Conservation (phyloP, 2,329 filamentous ascomycete species). For the Aspergillus fijiensis region DNA sequence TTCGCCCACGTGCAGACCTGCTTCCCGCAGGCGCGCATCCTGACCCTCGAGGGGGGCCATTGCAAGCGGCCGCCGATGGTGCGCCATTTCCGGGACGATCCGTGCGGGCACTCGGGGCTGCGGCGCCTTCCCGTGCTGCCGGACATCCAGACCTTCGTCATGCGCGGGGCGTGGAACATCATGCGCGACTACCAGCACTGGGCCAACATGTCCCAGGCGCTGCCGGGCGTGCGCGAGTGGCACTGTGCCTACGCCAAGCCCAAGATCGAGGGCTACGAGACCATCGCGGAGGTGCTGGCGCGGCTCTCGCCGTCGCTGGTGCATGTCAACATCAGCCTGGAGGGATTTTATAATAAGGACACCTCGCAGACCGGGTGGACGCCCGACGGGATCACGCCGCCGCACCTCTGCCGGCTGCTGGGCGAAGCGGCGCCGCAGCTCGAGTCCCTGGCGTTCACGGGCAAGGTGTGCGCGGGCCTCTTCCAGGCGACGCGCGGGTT, state of each 20-base stretch:
- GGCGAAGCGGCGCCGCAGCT: constrained; percentile 61
- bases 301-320: constrained; percentile 59
- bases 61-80: constrained; percentile 73
- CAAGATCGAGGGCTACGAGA: constrained; percentile 71
- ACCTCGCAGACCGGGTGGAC: constrained; percentile 56
- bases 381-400: constrained; percentile 47
- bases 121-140: constrained; percentile 50
- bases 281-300: constrained; percentile 64
- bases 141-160: constrained; percentile 66
- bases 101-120: constrained; percentile 29
- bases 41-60: constrained; percentile 75
- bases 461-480: constrained; percentile 67
- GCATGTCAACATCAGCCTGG: constrained; percentile 66
- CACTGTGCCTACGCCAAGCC: constrained; percentile 63
- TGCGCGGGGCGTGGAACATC: constrained; percentile 75
- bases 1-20: constrained; percentile 62
- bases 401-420: constrained; percentile 66
- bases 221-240: constrained; percentile 63
- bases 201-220: constrained; percentile 57
- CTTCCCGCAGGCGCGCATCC: constrained; percentile 61
- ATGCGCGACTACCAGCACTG: constrained; percentile 66
- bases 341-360: constrained; percentile 70
- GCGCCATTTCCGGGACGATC: constrained; percentile 51
- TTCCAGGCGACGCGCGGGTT: constrained; percentile 60
- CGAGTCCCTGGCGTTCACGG: constrained; percentile 70